phyloP scores from a whole-genome alignment of 1,284 basidiomycete species.

The Ganoderma lingzhi region DNA sequence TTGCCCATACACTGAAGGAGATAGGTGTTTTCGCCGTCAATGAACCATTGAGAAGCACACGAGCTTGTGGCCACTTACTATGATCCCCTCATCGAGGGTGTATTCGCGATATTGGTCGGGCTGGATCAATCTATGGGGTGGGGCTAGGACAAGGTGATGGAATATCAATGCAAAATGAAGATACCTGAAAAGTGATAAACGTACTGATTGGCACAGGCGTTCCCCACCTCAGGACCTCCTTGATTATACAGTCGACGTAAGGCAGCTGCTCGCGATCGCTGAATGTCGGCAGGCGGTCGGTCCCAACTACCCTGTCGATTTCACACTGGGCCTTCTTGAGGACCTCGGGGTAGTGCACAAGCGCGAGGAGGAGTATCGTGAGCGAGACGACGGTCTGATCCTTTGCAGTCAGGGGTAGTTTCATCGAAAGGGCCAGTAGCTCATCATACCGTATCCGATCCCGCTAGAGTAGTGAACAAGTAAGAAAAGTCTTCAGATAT shows the following conservation, averaged over 20 bases:
- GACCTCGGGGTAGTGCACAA: conserved; percentile 14
- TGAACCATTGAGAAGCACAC: neutral
- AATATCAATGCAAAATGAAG: neutral
- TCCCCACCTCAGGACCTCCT: conserved; percentile 22
- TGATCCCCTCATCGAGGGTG: conserved; percentile 10
- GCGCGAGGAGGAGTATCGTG: conserved; percentile 14
- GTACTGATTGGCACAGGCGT: conserved; percentile 21
- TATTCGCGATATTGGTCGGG: conserved; percentile 18
- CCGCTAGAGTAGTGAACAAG: neutral
- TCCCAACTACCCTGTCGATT: conserved; percentile 18
- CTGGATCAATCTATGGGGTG: conserved; percentile 15
- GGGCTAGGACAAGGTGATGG: neutral
- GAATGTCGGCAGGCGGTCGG: conserved; percentile 12
- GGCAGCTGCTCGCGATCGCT: conserved; percentile 10
- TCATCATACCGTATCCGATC: conserved; percentile 13
- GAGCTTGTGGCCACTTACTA: neutral
- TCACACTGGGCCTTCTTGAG: conserved; percentile 15
- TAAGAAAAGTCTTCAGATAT: neutral
- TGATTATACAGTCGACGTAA: conserved; percentile 19
- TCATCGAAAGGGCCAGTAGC: neutral
- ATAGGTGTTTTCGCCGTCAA: neutral
- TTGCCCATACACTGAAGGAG: conserved; percentile 9
- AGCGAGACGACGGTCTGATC: conserved; percentile 16
- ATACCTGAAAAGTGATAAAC: neutral
- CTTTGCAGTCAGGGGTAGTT: neutral